These are phyloP conservation scores for Berkeleyomyces basicola DNA, from an alignment of 2,329 filamentous ascomycete genomes.

Conservation along the genomic window DNA sequence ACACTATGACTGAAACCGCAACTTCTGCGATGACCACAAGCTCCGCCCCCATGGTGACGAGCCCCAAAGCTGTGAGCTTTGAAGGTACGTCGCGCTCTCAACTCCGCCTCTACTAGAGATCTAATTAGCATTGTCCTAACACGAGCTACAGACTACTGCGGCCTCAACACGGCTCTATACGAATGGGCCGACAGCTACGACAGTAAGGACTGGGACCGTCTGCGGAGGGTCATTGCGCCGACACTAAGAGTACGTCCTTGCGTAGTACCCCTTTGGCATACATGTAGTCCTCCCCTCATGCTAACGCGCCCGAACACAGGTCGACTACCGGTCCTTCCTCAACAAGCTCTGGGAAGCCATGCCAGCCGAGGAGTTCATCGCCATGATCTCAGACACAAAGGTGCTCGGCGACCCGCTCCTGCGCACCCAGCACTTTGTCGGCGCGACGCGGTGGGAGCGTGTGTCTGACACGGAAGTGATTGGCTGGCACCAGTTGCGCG, in stretches of 20 bases:
- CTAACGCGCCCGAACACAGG: constrained; percentile 32
- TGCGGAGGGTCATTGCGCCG: constrained; percentile 45
- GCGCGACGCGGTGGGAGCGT: constrained; percentile 39
- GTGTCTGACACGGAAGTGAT: constrained; percentile 40
- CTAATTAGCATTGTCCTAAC: neutral
- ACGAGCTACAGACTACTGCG: constrained; percentile 17
- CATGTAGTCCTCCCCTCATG: constrained; percentile 40
- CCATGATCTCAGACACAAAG: constrained; percentile 37
- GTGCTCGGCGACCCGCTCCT: constrained; percentile 45
- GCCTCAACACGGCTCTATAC: constrained; percentile 18
- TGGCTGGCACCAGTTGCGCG: constrained; percentile 44
- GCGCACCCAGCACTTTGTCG: constrained; percentile 49
- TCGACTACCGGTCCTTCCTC: constrained; percentile 55
- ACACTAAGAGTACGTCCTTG: constrained; percentile 13
- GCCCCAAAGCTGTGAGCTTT: constrained; percentile 8
- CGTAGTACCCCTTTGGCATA: neutral
- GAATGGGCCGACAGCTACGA: constrained; percentile 54
- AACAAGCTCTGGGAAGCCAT: constrained; percentile 44
- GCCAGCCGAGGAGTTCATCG: constrained; percentile 43
- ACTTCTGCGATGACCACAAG: too few relatives aligned
- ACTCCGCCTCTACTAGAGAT: neutral
- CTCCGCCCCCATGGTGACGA: neutral
- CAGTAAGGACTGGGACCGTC: constrained; percentile 46
- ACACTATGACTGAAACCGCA: neutral
- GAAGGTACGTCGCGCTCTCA: constrained; percentile 5